Base-by-base conservation (phyloP, 495 filamentous ascomycete genomes). In the Penicillium cosmopolitanum region DNA sequence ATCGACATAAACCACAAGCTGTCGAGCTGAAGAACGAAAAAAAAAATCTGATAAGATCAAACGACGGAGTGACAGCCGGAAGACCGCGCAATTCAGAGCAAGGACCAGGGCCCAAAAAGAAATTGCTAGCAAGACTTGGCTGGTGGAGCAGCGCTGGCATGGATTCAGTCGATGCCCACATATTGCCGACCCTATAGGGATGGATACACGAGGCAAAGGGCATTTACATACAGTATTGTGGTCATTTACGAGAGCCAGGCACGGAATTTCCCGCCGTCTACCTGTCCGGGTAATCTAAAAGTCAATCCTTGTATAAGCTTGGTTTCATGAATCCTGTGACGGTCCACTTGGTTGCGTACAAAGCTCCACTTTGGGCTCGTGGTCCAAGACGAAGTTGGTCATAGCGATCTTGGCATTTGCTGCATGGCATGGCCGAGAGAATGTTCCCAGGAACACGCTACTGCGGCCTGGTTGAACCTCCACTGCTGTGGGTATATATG, bases 41-140 rank as follows among this genome's bases (percentile, higher is more conserved):
- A 55, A 46, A 36, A 61, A 56, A 56, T 51, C 58, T 61, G 58
- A 61, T 56, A 51, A 61, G 46, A 61, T 56, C 52, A 51, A 42
- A 16, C 42, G 19, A 25, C 50, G n/a, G 18, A 55, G 18, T 31
- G 50, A 12, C 28, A 23, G 3, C 28, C 46, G 21, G 23, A 48
- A 28, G 46, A 15, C 15, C 9, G 46, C 19, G 21, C 21, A 48
- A 48, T 48, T 48, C 46, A 28, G 21, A 31, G 46, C 46, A 28
- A 28, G 46, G 11, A 48, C 46, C 46, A 48, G 9, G 16, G 8
- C 7, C 13, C 13, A 44, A 48, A 48, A 48, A 48, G n/a, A 48
- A 48, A 48, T 48, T 23, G 21, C 42, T 28, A 48, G 19, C 46
- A 28, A 18, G 46, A 21, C 43, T 46, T 48, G 15, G 46, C 46